A percentile compares a stretch with the other conserved stretches of the same genome.
These are phyloP conservation scores for Ganoderma multipileum DNA, from an alignment of 1,284 basidiomycete species.

Conservation along the genomic window DNA sequence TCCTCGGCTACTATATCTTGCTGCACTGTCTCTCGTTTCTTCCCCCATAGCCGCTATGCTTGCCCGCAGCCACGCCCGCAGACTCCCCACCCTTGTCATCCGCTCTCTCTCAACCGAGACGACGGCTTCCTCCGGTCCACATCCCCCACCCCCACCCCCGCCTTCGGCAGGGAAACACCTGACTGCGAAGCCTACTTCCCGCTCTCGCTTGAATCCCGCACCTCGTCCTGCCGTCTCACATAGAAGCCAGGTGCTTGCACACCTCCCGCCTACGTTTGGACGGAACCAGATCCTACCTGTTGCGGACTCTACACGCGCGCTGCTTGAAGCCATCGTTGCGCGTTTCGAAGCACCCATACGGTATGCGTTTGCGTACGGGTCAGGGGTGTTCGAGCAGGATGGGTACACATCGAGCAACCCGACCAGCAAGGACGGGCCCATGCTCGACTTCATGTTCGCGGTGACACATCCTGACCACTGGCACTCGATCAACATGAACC, in stretches of 20 bases:
- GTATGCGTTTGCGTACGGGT: slow-evolving; percentile 96
- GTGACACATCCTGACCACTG: slow-evolving; percentile 92
- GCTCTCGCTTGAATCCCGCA: slow-evolving; percentile 51
- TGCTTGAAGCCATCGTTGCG: slow-evolving; percentile 79
- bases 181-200: slow-evolving; percentile 34
- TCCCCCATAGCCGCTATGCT: slow-evolving; percentile 25
- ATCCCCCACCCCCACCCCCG: slow-evolving; percentile 40
- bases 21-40: slow-evolving; percentile 3
- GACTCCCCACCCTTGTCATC: slow-evolving; percentile 36
- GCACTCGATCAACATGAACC: slow-evolving; percentile 93
- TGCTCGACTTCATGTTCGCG: slow-evolving; percentile 97
- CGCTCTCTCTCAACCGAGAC: slow-evolving; percentile 61
- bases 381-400: slow-evolving; percentile 89
- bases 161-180: slow-evolving; percentile 42
- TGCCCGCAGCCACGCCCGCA: slow-evolving; percentile 29
- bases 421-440: slow-evolving; percentile 57
- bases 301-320: slow-evolving; percentile 74
- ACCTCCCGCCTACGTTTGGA: slow-evolving; percentile 78
- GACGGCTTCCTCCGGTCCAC: slow-evolving; percentile 42
- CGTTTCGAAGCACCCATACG: slow-evolving; percentile 87
- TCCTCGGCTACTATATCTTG: not conserved
- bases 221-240: slow-evolving; percentile 60
- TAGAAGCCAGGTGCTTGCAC: slow-evolving; percentile 51
- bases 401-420: slow-evolving; percentile 57
- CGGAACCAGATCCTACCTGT: slow-evolving; percentile 82